Evolutionary conservation across 2,329 filamentous ascomycete species (phyloP), one percentile per base, ranked within the genome.

Genomic region (Nannizziopsis arthrosporioides): DNA sequence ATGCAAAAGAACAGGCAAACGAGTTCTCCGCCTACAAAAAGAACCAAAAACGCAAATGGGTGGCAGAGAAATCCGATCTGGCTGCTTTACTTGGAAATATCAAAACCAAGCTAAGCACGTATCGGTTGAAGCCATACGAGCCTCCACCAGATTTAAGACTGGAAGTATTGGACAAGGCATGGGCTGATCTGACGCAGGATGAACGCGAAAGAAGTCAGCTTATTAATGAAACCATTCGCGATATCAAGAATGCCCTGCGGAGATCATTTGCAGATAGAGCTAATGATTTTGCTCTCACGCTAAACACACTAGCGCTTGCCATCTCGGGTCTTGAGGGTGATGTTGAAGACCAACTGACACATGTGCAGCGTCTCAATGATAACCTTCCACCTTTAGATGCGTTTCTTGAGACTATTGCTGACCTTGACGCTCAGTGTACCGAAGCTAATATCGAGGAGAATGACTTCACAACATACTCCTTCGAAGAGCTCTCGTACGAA

Each of bases 401-500:
- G 51, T 98, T 93, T 63, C 76, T 98, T 36, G 81, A 86, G 54
- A 85, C 87, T 54, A 95, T 98, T 61, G 85, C 81, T 11, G 80
- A 79, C 9, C 77, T 96, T 42, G 89, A 95, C 61, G 79, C 80
- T 54, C 87, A 94, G 68, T 98, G 92, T 63, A 78, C 82, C 51
- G 90, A 96, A 70, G 92, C 92, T 53, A 96, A 98, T 64, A 95
- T 98, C 54, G 92, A 98, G 67, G 92, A 98, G 61, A 98, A 98
- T 66, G 92, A 98, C 70, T 96, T 92, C 66, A 98, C 92, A n/a
- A 96, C 90, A 7, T 96, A 96, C 68, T 94, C 90, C 8, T 92
- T 96, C 64, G 92, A 98, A 62, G 92, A 98, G 68, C 76, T 98
- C 37, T 81, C 81, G 51, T 98, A 98, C 68, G 92, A 98, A 68